Evolutionary conservation across 495 filamentous ascomycete genomes (phyloP), one percentile per base, ranked within the genome.

Genomic region (Coniosporium apollinis): DNA sequence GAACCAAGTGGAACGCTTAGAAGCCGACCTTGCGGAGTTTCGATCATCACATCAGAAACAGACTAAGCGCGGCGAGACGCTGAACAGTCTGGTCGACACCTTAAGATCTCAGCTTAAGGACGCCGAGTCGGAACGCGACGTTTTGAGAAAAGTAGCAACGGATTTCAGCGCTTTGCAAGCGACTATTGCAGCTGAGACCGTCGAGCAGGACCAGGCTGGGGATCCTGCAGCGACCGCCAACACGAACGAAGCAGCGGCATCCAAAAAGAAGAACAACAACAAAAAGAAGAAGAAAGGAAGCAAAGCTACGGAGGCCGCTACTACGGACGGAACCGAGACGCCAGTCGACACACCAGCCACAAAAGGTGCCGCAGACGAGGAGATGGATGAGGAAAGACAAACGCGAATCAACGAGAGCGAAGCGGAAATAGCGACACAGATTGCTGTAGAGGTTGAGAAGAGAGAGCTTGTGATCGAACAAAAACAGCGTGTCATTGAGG

Each of bases 201-300:
- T 39, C 5, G 22, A 16, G 1, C 36, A 2, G 38, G 30, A 29
- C 34, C 33, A 38, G 17, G 33, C 34, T 15, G 28, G 43, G 28
- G 24, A 24, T 16, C 19, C 29, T 11, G 16, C 30, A 14, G 2
- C 28, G 37, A 15, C 7, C 17, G 17, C 37, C 8, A 39, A 16
- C n/a, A 38, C 37, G n/a, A 32, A 31, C 9, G 37, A 38, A 22
- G 14, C 44, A 15, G 38, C 47, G 4, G 50, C 38, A 4, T 55
- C 56, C 14, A 83, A 77, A 53, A 89, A 84, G 62, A 93, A 82
- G 50, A 89, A 80, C 31, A 81, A 82, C 49, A 89, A 80, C 31
- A 81, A 75, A 34, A 89, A 87, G 53, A 93, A 87, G 65, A 92
- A 89, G 67, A 92, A 83, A 65, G 74, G 71, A 25, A 70, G 65